Evolutionary conservation across 495 filamentous ascomycete genomes (phyloP).

Genomic region (Hypomontagnella submonticulosa): DNA sequence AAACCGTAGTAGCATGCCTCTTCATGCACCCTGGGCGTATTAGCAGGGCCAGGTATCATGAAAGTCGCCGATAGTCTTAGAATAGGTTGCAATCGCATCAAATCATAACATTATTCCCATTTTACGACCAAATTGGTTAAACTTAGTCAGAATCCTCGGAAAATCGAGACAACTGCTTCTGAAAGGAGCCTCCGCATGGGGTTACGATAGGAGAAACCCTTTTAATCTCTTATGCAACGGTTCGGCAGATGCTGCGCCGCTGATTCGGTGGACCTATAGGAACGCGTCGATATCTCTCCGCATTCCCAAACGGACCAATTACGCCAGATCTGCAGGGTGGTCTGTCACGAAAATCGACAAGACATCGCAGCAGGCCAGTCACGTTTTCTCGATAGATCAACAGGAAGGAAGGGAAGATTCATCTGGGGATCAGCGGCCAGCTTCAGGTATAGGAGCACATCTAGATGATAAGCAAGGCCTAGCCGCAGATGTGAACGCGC

Average conservation of each 20-base stretch:
- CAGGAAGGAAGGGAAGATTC: slow-evolving; percentile 32
- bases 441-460: slow-evolving; percentile 9
- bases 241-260: slow-evolving; percentile 29
- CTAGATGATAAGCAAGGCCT: slow-evolving; percentile 39
- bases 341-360: slow-evolving; percentile 19
- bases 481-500: slow-evolving; percentile 29
- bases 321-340: slow-evolving; percentile 4
- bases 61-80: no score
- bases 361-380: slow-evolving; percentile 10
- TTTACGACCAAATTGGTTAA: slow-evolving; percentile 12
- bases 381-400: slow-evolving; percentile 40
- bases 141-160: slow-evolving; percentile 15
- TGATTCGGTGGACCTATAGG: slow-evolving; percentile 27
- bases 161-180: slow-evolving; percentile 1
- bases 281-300: slow-evolving; percentile 33
- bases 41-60: no score
- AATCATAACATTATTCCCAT: no score
- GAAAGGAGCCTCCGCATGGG: slow-evolving; percentile 4
- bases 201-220: slow-evolving; percentile 14
- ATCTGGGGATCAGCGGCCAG: slow-evolving; percentile 40
- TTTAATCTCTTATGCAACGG: slow-evolving; percentile 14
- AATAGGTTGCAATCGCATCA: no score
- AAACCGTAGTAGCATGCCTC: no score
- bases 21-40: no score
- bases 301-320: slow-evolving; percentile 36